Evolutionary conservation across 1,284 basidiomycete genomes (phyloP), one percentile per base, ranked within the genome.

Genomic region (Cystobasidium pallidum): DNA sequence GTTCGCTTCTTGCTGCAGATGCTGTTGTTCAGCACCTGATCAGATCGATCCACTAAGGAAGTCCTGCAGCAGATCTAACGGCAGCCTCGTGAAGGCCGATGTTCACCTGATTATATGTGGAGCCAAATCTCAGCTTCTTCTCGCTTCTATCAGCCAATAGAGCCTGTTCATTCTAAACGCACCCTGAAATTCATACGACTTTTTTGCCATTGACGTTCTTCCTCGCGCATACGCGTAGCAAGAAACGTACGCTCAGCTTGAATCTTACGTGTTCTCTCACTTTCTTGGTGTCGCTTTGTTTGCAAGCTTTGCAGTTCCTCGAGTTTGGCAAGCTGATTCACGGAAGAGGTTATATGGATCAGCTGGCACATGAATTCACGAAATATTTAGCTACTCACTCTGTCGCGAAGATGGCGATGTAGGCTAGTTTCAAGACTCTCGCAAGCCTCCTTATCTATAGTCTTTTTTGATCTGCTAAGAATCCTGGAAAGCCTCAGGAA

Each of bases 201-300:
- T 13, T 36, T 28, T 47, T 64, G 43, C 62, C 62, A 64, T 19
- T 19, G 28, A 11, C 62, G 26, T 21, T 64, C 45, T n/a, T 64
- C 62, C 2, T 49, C 47, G 8, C 62, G 43, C 62, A 64, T 64
- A 4, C 32, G 17, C 19, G n/a, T 32, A 24, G 62, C 62, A 15
- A 64, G 45, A 34, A 45, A 47, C 7, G 47, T 51, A 43, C 62
- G 62, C 28, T 64, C 62, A 19, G 28, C 45, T 49, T 64, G 62
- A 32, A 64, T 43, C 15, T 41, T 21, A 15, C 39, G 30, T 26
- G 45, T 24, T 36, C 36, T 47, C 8, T 64, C 62, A n/a, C 28
- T 47, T 51, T 64, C 62, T 52, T 64, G 49, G 8, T 19, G 24
- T 15, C 62, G 62, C 24, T 64, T 64, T 3, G 21, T 8, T 24